Conservation (phyloP, 169 alveolate genomes). For the Miamiensis avidus region DNA sequence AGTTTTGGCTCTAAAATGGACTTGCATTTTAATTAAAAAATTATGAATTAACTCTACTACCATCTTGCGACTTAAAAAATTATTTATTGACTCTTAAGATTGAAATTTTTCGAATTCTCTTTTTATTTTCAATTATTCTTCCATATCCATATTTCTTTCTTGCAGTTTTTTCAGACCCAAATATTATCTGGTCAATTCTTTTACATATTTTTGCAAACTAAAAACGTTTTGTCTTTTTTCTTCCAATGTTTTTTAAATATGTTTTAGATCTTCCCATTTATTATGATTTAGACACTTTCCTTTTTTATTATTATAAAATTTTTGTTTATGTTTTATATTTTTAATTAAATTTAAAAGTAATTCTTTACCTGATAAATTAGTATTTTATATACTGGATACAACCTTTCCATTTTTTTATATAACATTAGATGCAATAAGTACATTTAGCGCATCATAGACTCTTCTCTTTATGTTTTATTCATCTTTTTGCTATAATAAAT, state of each 20-base stretch:
- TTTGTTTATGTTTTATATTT: constrained; percentile 29
- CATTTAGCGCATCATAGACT: constrained; percentile 85
- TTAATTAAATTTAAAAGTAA: background rate
- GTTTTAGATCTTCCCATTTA: constrained; percentile 21
- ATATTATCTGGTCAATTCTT: constrained; percentile 29
- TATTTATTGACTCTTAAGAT: constrained; percentile 44
- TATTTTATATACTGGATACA: constrained; percentile 23
- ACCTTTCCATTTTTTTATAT: constrained; percentile 56
- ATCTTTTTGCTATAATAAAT: constrained; percentile 54
- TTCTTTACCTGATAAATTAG: constrained; percentile 1
- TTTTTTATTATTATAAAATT: background rate
- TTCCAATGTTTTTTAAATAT: constrained; percentile 8
- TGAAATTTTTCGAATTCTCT: constrained; percentile 35
- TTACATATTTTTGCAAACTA: constrained; percentile 7
- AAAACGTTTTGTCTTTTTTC: constrained; percentile 20
- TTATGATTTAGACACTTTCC: constrained; percentile 22
- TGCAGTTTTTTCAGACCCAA: constrained; percentile 34
- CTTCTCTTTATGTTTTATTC: constrained; percentile 84
- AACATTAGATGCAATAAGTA: constrained; percentile 68
- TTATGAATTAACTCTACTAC: background rate
- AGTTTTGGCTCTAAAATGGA: background rate
- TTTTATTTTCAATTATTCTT: constrained; percentile 35
- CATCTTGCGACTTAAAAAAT: constrained; percentile 12
- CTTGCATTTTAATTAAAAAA: background rate
- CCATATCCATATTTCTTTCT: constrained; percentile 37